phyloP scores from a whole-genome alignment of 345 rosid species.

The Boechera retrofracta region DNA sequence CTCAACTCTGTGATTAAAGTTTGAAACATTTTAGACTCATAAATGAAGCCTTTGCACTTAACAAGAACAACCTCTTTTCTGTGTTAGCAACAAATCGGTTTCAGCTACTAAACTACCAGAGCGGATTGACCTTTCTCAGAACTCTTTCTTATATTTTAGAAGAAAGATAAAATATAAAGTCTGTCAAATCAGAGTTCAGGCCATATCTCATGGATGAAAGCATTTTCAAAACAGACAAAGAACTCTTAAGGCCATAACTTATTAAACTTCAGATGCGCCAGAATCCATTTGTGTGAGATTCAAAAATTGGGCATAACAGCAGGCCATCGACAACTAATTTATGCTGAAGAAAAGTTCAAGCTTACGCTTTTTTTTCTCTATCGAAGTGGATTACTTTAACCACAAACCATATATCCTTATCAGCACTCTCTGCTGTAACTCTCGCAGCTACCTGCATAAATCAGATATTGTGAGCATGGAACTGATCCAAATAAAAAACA shows the following conservation, averaged over 20 bases:
- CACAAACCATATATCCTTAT: conserved; percentile 85
- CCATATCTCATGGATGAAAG: conserved; percentile 11
- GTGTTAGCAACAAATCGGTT: not conserved
- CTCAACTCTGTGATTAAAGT: conserved; percentile 62
- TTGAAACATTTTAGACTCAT: not conserved
- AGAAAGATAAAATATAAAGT: too few species aligned
- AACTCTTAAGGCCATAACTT: not conserved
- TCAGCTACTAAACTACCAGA: conserved; percentile 2
- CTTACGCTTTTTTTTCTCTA: too few species aligned
- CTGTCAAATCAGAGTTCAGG: not conserved
- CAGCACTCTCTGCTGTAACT: conserved; percentile 71
- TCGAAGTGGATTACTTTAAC: conserved; percentile 87
- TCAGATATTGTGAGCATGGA: conserved; percentile 1
- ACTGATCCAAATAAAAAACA: not conserved
- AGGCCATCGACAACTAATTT: too few species aligned
- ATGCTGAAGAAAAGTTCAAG: too few species aligned
- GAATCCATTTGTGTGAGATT: not conserved
- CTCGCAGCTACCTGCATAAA: conserved; percentile 83
- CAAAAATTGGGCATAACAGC: too few species aligned
- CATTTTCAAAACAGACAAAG: not conserved
- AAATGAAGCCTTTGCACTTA: not conserved
- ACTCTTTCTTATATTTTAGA: not conserved
- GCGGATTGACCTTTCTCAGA: not conserved
- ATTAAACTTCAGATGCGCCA: not conserved
- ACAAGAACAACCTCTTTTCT: not conserved